Conservation (phyloP, 306 rosid genomes). For the Quercus mongolica region DNA sequence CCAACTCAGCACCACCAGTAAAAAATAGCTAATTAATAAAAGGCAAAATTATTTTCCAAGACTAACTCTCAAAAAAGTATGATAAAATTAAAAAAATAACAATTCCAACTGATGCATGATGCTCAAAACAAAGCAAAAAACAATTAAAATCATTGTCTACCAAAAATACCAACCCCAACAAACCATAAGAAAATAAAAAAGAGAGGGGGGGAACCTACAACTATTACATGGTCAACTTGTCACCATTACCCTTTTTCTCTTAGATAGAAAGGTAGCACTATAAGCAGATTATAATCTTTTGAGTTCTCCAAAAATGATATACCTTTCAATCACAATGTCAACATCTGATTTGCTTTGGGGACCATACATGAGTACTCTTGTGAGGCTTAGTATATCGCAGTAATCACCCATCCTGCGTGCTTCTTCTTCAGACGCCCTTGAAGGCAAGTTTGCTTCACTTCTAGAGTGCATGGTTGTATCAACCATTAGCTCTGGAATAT, state of each 20-base stretch:
- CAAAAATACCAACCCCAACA: neutral
- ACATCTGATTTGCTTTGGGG: conserved; percentile 91
- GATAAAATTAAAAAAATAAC: neutral
- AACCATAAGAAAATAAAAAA: neutral
- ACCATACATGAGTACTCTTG: conserved; percentile 75
- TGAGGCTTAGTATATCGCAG: conserved; percentile 89
- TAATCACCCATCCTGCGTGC: conserved; percentile 79
- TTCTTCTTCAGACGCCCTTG: conserved; percentile 57
- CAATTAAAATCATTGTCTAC: neutral
- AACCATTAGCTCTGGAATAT: conserved; percentile 38
- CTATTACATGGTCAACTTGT: neutral
- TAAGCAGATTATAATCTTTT: too few relatives aligned
- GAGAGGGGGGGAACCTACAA: too few relatives aligned
- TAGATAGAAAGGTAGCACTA: neutral
- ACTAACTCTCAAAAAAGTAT: neutral
- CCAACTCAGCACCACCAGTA: conserved; percentile 18
- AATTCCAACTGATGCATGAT: neutral
- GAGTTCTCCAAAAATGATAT: conserved; percentile 4
- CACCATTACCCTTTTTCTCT: neutral
- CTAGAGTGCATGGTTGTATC: conserved; percentile 24
- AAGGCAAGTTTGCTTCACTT: conserved; percentile 36
- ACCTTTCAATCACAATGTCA: conserved; percentile 84
- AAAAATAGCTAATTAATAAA: neutral
- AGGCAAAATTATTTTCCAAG: neutral
- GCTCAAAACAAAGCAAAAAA: neutral